Percentiles rank a stretch among this genome's conserved stretches.
phyloP scores from a whole-genome alignment of 805 yeast genomes.

The Lipomyces yamanashiensis region DNA sequence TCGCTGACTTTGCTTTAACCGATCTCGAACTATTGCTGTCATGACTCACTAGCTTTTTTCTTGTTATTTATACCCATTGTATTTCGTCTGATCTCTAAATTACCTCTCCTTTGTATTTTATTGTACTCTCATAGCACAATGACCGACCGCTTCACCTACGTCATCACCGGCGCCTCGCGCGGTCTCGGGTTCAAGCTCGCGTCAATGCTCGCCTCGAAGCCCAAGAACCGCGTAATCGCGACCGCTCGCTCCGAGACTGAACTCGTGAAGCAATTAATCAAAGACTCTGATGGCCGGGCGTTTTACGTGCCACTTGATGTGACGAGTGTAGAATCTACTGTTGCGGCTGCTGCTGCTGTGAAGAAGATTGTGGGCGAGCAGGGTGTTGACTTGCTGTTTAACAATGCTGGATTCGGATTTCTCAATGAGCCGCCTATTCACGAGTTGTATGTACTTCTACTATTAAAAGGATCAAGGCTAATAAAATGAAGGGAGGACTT shows the following conservation, averaged over 20 bases:
- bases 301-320: not conserved
- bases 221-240: not conserved
- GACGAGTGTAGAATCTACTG: not conserved
- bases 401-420: not conserved
- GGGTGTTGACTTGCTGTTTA: not conserved
- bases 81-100: no score
- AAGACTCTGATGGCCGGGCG: not conserved
- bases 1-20: no score
- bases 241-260: not conserved
- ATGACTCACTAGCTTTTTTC: no score
- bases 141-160: not conserved
- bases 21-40: no score
- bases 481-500: conserved; percentile 1
- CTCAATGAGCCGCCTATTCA: not conserved
- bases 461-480: no score
- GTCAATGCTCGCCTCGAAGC: not conserved
- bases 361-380: not conserved
- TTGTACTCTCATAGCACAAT: not conserved
- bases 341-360: not conserved
- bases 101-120: not conserved
- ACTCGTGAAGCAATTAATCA: not conserved
- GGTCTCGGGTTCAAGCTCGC: conserved; percentile 1
- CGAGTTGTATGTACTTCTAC: no score
- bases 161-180: conserved; percentile 9
- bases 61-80: no score